Percentiles rank a stretch among this genome's conserved stretches.
Conservation (phyloP, 2,329 filamentous ascomycete species). For the Hypocrella siamensis region DNA sequence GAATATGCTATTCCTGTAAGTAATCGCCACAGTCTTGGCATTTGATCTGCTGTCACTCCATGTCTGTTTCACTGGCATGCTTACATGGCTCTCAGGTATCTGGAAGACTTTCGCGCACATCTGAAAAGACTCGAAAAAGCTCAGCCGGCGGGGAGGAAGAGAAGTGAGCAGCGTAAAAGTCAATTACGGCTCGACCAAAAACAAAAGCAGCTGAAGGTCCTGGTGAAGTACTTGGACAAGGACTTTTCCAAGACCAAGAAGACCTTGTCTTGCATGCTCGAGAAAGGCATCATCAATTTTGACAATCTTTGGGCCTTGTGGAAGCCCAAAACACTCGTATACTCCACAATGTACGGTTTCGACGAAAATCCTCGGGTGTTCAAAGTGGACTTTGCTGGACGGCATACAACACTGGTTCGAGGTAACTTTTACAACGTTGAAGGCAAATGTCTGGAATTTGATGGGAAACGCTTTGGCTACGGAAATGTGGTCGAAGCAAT, state of each 20-base stretch:
- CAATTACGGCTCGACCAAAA: slow-evolving; percentile 42
- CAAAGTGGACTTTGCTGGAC: slow-evolving; percentile 63
- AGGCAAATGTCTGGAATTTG: slow-evolving; percentile 71
- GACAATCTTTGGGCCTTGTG: slow-evolving; percentile 80
- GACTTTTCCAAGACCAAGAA: slow-evolving; percentile 71
- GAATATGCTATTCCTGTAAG: slow-evolving; percentile 51
- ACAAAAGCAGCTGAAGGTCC: slow-evolving; percentile 50
- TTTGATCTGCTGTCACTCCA: slow-evolving; percentile 53
- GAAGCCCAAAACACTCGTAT: slow-evolving; percentile 73
- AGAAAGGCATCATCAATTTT: slow-evolving; percentile 74
- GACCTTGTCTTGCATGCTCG: slow-evolving; percentile 61
- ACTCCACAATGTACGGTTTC: slow-evolving; percentile 61
- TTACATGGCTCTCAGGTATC: slow-evolving; percentile 29
- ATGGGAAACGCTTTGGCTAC: slow-evolving; percentile 73
- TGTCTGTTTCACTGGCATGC: slow-evolving; percentile 8
- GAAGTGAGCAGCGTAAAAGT: slow-evolving; percentile 45
- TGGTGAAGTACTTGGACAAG: slow-evolving; percentile 62
- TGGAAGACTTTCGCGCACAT: slow-evolving; percentile 56
- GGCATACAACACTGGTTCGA: slow-evolving; percentile 51
- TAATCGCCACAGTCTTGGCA: slow-evolving; percentile 1
- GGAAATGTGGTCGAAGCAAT: slow-evolving; percentile 57
- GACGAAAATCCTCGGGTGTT: slow-evolving; percentile 66
- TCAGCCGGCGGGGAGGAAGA: slow-evolving; percentile 28
- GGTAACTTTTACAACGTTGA: slow-evolving; percentile 66
- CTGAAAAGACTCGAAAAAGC: slow-evolving; percentile 49